A percentile compares a stretch with the other conserved stretches of the same genome.
Conservation (phyloP, 345 rosid species). For the Brassica juncea region DNA sequence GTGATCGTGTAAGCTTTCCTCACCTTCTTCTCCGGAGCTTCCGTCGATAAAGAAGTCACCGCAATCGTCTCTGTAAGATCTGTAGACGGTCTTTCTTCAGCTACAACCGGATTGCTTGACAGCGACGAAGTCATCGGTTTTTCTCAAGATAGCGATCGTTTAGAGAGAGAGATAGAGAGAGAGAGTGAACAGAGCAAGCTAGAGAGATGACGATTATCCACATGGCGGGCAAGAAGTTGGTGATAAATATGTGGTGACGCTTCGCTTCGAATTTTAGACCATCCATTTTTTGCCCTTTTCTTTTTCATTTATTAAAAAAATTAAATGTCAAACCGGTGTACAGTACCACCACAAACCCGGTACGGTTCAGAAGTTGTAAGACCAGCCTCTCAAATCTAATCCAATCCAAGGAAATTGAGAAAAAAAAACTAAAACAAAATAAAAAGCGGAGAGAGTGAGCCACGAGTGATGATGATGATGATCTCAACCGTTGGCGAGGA, state of each 20-base stretch:
- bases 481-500: slow-evolving; percentile 47
- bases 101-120: slow-evolving; percentile 15
- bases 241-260: slow-evolving; percentile 34
- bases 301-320: not conserved
- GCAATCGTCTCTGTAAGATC: slow-evolving; percentile 8
- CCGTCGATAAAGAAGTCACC: slow-evolving; percentile 12
- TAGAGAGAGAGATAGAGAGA: slow-evolving; percentile 16
- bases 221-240: slow-evolving; percentile 39
- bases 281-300: slow-evolving; percentile 18
- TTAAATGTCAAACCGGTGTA: not conserved
- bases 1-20: slow-evolving; percentile 86
- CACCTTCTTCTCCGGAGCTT: slow-evolving; percentile 66
- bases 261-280: slow-evolving; percentile 37
- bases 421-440: not conserved
- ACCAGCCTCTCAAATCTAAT: slow-evolving; percentile 74
- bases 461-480: slow-evolving; percentile 24
- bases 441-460: slow-evolving; percentile 14
- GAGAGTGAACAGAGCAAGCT: not conserved
- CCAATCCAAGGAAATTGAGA: slow-evolving; percentile 20
- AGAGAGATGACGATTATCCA: slow-evolving; percentile 19
- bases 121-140: slow-evolving; percentile 37
- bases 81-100: slow-evolving; percentile 16
- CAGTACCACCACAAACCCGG: slow-evolving; percentile 3
- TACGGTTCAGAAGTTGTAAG: slow-evolving; percentile 31
- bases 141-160: slow-evolving; percentile 12